Evolutionary conservation across 371 early-diverging fungal species (phyloP), one percentile per base, ranked within the genome.

Genomic region (Mortierella polycephala): DNA sequence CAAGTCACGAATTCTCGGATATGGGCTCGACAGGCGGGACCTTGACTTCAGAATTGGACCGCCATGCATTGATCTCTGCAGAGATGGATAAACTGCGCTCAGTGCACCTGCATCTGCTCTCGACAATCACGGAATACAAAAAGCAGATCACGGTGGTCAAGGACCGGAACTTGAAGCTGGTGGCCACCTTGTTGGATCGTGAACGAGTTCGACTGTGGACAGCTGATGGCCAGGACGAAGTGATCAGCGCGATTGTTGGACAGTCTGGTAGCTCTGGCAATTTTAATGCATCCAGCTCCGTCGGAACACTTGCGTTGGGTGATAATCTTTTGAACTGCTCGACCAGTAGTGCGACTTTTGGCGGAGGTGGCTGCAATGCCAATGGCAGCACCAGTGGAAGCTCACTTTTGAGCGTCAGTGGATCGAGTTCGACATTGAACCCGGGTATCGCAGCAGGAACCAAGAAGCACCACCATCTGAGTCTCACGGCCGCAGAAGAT

Each of bases 1-100:
- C 57, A 40, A 80, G 64, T 64, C 53, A 51, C 46, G 79, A 83
- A 1, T 68, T 63, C 40, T 71, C 75, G 8, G 69, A 71, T 41
- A 47, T 47, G 7, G 63, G 60, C 0, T 61, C 71, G 0, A 84
- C 84, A 2, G 58, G 42, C 21, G 62, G 57, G 57, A 64, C 55
- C 30, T 30, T 30, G 30, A 2, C 30, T 2, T 63, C 64, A 8
- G 87, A 85, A 7, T 64, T 84, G 57, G 89, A 89, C 53, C 82
- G 86, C 0, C 86, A 87, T 41, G 86, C 87, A n/a, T 71, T 87
- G 83, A 86, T 87, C 42, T 62, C 87, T 14, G 84, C 85, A 30
- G 89, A 89, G 65, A 69, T 89, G 62, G 89, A 88, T 45, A 88
- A 85, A 52, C 60, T 88, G 14, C 82, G 87, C 6, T 81, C 81